Evolutionary conservation across 768 basidiomycete genomes (phyloP).

Genomic region (Auricularia sp.): DNA sequence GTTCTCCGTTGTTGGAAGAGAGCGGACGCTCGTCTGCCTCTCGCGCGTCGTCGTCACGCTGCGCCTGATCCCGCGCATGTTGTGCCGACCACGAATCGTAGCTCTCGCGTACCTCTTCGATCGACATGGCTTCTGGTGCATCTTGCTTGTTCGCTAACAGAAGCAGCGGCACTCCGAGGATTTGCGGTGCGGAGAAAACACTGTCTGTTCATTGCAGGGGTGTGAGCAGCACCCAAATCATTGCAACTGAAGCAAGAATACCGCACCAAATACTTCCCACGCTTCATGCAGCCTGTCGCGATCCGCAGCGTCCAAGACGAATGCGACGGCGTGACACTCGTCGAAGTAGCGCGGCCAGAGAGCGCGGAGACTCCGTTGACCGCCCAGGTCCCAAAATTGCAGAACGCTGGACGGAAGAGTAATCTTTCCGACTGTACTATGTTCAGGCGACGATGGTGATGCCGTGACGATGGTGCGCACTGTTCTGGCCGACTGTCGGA

Average conservation of each 20-base stretch:
- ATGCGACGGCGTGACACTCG: conserved; percentile 94
- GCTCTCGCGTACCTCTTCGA: conserved; percentile 82
- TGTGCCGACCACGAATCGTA: conserved; percentile 79
- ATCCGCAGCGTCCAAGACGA: conserved; percentile 90
- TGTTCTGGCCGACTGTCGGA: conserved; percentile 96
- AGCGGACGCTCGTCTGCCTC: conserved; percentile 32
- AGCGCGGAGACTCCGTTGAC: conserved; percentile 83
- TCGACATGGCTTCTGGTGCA: conserved; percentile 63
- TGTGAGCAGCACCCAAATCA: conserved; percentile 8
- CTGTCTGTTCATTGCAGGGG: conserved; percentile 42
- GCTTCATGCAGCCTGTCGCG: conserved; percentile 81
- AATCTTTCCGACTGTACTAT: conserved; percentile 72
- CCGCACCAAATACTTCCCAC: conserved; percentile 94
- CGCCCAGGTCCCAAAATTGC: conserved; percentile 96
- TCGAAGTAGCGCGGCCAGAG: conserved; percentile 95
- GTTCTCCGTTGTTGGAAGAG: conserved; percentile 29
- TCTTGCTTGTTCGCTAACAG: conserved; percentile 97
- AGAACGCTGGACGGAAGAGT: conserved; percentile 86
- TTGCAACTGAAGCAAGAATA: background rate
- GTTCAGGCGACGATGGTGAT: background rate
- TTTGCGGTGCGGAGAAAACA: conserved; percentile 81
- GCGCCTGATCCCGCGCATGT: conserved; percentile 35
- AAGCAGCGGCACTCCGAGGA: conserved; percentile 80
- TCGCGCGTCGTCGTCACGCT: conserved; percentile 41
- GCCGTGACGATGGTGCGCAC: conserved; percentile 33